A percentile compares a stretch with the other conserved stretches of the same genome.
These are phyloP conservation scores for Malus domestica DNA, from an alignment of 306 rosid genomes.

Conservation along the genomic window ASM211411v1 NC_041803.1:7297501-7298000, in stretches of 20 bases:
- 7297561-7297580: slow-evolving; percentile 88
- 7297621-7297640: too few relatives aligned
- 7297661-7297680: too few relatives aligned
- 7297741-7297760: slow-evolving; percentile 69
- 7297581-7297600: slow-evolving; percentile 84
- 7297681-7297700: not conserved
- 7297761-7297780: slow-evolving; percentile 97
- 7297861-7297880: slow-evolving; percentile 77
- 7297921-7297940: not conserved
- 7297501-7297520: slow-evolving; percentile 72
- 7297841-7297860: slow-evolving; percentile 67
- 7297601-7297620: slow-evolving; percentile 50
- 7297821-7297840: slow-evolving; percentile 95
- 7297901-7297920: not conserved
- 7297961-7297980: not conserved
- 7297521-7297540: slow-evolving; percentile 69
- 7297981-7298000: not conserved
- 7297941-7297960: not conserved
- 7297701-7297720: not conserved
- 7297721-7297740: slow-evolving; percentile 64
- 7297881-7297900: slow-evolving; percentile 44
- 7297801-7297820: slow-evolving; percentile 81
- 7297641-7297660: too few relatives aligned
- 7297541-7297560: slow-evolving; percentile 79
- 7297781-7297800: slow-evolving; percentile 87